Evolutionary conservation across 2,329 filamentous ascomycete species (phyloP).

Genomic region (Exophiala xenobiotica): DNA sequence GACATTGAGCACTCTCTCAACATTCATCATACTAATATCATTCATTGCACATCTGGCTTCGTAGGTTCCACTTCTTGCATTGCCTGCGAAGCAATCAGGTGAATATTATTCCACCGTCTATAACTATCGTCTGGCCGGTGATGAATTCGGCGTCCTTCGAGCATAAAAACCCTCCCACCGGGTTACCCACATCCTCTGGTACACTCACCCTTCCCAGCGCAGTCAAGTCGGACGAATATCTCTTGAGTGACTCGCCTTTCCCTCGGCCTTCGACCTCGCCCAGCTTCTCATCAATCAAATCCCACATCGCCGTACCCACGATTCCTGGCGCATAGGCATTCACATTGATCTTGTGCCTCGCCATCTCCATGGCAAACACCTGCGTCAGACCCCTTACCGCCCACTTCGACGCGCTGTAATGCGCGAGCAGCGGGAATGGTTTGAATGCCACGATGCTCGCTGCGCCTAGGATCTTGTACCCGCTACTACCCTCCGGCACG

Average conservation of each 20-base stretch:
- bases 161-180: conserved; percentile 60
- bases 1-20: too few species aligned
- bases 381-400: conserved; percentile 67
- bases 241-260: conserved; percentile 57
- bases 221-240: conserved; percentile 55
- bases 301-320: conserved; percentile 68
- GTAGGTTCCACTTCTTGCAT: too few species aligned
- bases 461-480: conserved; percentile 54
- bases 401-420: conserved; percentile 66
- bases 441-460: conserved; percentile 57
- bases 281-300: conserved; percentile 62
- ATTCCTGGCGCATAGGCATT: conserved; percentile 69
- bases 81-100: too few species aligned
- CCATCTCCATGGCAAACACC: conserved; percentile 66
- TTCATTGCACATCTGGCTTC: too few species aligned
- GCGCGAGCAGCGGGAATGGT: conserved; percentile 57
- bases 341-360: conserved; percentile 62
- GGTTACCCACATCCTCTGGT: conserved; percentile 62
- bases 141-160: conserved; percentile 61
- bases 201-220: conserved; percentile 58
- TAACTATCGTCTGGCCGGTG: conserved; percentile 64
- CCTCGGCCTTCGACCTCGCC: conserved; percentile 52
- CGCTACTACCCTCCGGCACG: conserved; percentile 36
- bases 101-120: conserved; percentile 61
- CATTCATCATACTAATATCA: too few species aligned